Base-by-base conservation (phyloP, 352 stramenopile species). In the Aphanomyces invadans region DNA sequence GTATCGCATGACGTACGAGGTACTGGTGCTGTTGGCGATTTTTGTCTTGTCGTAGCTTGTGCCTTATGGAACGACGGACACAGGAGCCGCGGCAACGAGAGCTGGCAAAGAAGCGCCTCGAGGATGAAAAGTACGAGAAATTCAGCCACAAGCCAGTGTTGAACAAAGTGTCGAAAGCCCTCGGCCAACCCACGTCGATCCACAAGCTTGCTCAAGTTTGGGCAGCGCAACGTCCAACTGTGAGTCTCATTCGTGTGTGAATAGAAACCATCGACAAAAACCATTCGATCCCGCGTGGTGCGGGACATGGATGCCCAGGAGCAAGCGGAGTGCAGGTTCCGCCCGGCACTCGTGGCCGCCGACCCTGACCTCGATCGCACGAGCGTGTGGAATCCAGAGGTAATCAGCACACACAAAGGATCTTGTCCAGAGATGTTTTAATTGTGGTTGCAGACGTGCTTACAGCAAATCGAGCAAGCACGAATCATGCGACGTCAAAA, bases 81-180 rank as follows among this genome's bases (percentile, higher is more conserved):
- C 39, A 85, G 25, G 80, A 89, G 28, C 80, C 79, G 5, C 75
- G 76, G 49, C 70, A 82, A 12, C 71, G 69, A 19, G 81, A 89
- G 63, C 38, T 86, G 9, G 81, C 83, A 42, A 88, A 86, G 25
- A 78, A 88, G 33, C 74, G 69, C 12, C 23, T 88, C 19, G 74
- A 81, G 0, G 78, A 89, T 29, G 67, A 88, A 32, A 65, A 81
- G 10, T 77, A 83, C 51, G 52, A 70, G 21, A 73, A 93, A 62
- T 91, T 75, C 33, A 75, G 77, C 0, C 92, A 91, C 73, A 88
- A 91, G 25, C 85, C 87, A 0, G 64, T 78, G 55, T 90, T 94
- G 44, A 95, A 94, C 66, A 71, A 75, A 0, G 70, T 95, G 1
- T 93, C 83, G 0, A 81, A 83, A 46, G 81, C 73, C 1, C 71